Evolutionary conservation across 495 filamentous ascomycete genomes (phyloP), one percentile per base, ranked within the genome.

Genomic region (Talaromyces borbonicus): DNA sequence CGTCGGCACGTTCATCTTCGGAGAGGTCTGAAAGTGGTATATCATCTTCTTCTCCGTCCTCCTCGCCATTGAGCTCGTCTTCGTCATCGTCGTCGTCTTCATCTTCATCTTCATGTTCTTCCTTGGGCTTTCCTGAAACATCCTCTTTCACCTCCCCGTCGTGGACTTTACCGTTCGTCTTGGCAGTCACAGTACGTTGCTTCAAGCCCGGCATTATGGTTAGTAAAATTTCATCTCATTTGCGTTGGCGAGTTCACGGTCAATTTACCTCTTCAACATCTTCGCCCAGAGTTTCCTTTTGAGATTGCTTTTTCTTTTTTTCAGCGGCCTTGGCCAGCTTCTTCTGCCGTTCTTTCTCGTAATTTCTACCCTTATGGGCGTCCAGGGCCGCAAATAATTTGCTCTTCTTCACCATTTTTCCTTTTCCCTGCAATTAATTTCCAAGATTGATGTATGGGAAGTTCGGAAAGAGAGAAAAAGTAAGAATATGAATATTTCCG

Each of bases 1-100:
- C 67, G 54, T 95, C 90, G 56, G 84, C 87, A 53, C 80, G 82
- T 49, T 92, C 87, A 55, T 85, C 84, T 19, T 81, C 83, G 26
- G 81, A 79, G 16, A 94, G 74, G 57, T 94, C 87, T 26, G 88
- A 90, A 33, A 94, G 74, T 5, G 90, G 84, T 37, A 93, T 88
- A 38, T 87, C 86, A 56, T 72, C 72, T 41, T 72, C 65, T 24
- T 63, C 64, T 9, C 70, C 42, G 49, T 64, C 77, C 0, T 75
- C 66, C 7, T 68, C 63, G 0, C 69, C 67, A 5, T 74, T 64
- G 24, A 63, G 55, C 9, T 62, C 53, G 7, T 61, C 66, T 14
- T 65, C 59, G 7, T 61, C 61, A 14, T 65, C 62, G 7, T 56
- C 58, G 11, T 57, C 53, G 12, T 62, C 60, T 26, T 52, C 58